Evolutionary conservation across 2,329 filamentous ascomycete genomes (phyloP), one percentile per base, ranked within the genome.

Genomic region (Penicillium thymicola): DNA sequence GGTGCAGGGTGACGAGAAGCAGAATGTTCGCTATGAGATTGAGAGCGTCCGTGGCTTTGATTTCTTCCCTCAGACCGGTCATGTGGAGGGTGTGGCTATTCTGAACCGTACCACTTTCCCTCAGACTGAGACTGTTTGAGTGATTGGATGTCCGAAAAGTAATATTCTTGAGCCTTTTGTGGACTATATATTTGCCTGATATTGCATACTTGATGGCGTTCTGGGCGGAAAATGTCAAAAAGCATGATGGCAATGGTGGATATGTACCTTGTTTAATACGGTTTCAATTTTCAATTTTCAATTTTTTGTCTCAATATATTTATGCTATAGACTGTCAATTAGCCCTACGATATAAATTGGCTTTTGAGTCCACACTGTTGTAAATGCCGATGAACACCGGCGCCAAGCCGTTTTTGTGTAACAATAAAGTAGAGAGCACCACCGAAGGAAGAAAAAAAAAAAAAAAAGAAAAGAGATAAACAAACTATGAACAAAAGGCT

Each of bases 31-130:
- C 59, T 99, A 97, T 75, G 85, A 88, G 73, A 89, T 99, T 71
- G 93, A 97, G 81, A 96, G 89, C 70, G 75, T 99, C 45, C 82
- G 89, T 46, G 94, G 93, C 0, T 97, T 97, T 70, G 94, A 99
- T 72, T 97, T 99, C 75, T 99, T 99, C 76, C 94, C 94, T 13
- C 93, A 97, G 74, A 88, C 85, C 30, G 82, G 84, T 8, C 85
- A 88, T 79, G 85, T 88, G 2, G 85, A 88, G 69, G 83, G 84
- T 14, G 82, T 87, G 53, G 85, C 84, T 46, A 80, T 87, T 49
- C 70, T 87, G 71, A 81, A 77, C 63, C 72, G 72, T 41, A 70
- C 70, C 45, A 55, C 61, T 25, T 64, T 63, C 46, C 60, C 64
- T 44, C 47, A 51, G 37, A 55, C 47, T 32, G 42, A 49, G 28